Percentiles rank a stretch among this genome's conserved stretches.
Evolutionary conservation across 1,284 basidiomycete genomes (phyloP).

Genomic region (Sphagnurus paluster): DNA sequence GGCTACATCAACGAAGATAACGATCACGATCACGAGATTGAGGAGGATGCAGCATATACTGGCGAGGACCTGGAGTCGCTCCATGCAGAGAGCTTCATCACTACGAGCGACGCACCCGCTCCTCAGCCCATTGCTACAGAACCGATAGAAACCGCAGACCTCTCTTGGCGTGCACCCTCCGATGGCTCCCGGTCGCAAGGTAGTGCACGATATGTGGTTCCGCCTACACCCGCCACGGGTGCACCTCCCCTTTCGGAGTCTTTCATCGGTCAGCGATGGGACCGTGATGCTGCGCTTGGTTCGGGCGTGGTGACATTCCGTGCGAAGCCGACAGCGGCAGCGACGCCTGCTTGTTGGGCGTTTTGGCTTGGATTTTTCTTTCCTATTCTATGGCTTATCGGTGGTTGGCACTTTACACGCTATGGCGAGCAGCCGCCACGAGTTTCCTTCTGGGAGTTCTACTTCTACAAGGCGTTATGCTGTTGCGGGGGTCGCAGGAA

Average conservation of each 20-base stretch:
- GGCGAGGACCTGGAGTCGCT: conserved; percentile 45
- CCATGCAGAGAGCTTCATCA: conserved; percentile 61
- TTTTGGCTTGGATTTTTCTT: conserved; percentile 72
- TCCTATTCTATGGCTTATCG: conserved; percentile 70
- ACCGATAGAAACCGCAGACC: too few species aligned
- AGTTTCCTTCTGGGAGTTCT: conserved; percentile 43
- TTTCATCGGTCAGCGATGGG: conserved; percentile 41
- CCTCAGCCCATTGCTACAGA: neutral
- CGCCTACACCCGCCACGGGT: neutral
- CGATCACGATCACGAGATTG: conserved; percentile 39
- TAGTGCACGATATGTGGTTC: too few species aligned
- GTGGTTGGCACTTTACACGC: conserved; percentile 65
- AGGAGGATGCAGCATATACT: too few species aligned
- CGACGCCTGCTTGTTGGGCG: conserved; percentile 53
- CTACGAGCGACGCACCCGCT: conserved; percentile 45
- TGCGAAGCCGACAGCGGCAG: conserved; percentile 25
- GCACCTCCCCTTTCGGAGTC: conserved; percentile 34
- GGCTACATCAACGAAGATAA: conserved; percentile 42
- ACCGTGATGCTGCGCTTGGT: conserved; percentile 40
- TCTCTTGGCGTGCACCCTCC: too few species aligned
- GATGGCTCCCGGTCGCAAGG: too few species aligned
- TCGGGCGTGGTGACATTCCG: conserved; percentile 29
- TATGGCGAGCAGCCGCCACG: conserved; percentile 42
- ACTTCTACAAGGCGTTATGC: conserved; percentile 34
- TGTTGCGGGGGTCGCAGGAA: conserved; percentile 26